These are phyloP conservation scores for Chaetomium olivaceum DNA, from an alignment of 2,329 filamentous ascomycete species.

Conservation along the genomic window DNA sequence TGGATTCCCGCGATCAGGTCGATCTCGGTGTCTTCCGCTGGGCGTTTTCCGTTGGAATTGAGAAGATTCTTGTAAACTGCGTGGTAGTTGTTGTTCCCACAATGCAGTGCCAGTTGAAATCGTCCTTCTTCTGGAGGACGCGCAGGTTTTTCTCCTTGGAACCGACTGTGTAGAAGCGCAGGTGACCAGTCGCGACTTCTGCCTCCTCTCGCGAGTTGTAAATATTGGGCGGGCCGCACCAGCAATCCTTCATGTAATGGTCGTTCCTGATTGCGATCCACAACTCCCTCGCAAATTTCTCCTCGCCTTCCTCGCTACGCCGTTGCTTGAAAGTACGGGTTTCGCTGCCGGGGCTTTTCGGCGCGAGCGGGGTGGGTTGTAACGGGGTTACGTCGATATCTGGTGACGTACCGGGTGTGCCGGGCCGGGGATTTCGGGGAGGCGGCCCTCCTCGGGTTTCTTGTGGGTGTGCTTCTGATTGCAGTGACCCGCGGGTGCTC, in stretches of 20 bases:
- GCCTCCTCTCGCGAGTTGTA: constrained; percentile 33
- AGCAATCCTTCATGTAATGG: constrained; percentile 30
- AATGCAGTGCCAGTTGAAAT: constrained; percentile 32
- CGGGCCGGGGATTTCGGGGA: constrained; percentile 9
- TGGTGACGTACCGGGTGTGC: constrained; percentile 12
- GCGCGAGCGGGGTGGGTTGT: not conserved
- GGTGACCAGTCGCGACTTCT: constrained; percentile 27
- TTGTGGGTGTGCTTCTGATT: constrained; percentile 11
- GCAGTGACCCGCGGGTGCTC: constrained; percentile 17
- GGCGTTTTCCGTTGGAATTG: constrained; percentile 31
- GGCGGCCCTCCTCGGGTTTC: constrained; percentile 8
- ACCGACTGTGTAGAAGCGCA: constrained; percentile 32
- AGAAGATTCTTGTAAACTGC: constrained; percentile 16
- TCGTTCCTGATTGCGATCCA: constrained; percentile 32
- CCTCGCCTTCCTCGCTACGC: constrained; percentile 26
- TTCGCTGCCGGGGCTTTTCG: constrained; percentile 22
- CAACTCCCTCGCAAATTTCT: constrained; percentile 30
- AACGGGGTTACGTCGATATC: constrained; percentile 15
- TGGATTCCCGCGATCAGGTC: constrained; percentile 29
- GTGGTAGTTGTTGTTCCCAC: constrained; percentile 21
- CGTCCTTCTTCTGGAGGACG: constrained; percentile 31
- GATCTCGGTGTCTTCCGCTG: constrained; percentile 27
- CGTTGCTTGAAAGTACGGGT: constrained; percentile 21
- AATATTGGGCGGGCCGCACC: constrained; percentile 29
- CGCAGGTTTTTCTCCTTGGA: constrained; percentile 22